Percentiles rank a stretch among this genome's conserved stretches.
These are phyloP conservation scores for Epichloe festucae DNA, from an alignment of 2,329 filamentous ascomycete genomes.

Conservation along the genomic window DNA sequence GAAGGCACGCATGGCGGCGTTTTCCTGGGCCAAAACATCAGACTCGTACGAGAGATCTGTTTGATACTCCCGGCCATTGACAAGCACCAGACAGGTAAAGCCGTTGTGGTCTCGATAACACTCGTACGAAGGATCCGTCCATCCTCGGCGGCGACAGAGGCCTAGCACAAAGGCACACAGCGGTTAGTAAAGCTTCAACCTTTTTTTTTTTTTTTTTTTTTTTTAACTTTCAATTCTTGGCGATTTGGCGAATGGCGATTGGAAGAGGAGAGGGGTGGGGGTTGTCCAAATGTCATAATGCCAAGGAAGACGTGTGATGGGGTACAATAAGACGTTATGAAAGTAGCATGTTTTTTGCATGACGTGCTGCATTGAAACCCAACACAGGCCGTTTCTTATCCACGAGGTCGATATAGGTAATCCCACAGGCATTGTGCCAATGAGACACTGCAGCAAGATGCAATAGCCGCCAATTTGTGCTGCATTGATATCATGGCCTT, in stretches of 20 bases:
- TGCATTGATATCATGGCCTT: neutral
- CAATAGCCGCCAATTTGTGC: neutral
- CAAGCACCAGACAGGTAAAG: conserved; percentile 80
- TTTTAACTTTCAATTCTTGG: neutral
- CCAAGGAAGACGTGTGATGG: neutral
- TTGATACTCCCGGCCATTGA: conserved; percentile 94
- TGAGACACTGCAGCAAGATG: neutral
- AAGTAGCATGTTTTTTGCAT: neutral
- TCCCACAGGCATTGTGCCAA: neutral
- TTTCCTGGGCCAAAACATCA: conserved; percentile 75
- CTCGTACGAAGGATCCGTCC: conserved; percentile 84
- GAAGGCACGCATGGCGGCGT: conserved; percentile 89
- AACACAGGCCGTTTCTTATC: neutral
- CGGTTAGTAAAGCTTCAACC: neutral
- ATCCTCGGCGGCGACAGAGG: conserved; percentile 87
- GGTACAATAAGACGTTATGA: neutral
- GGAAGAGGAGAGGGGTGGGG: neutral
- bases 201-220: too few species aligned
- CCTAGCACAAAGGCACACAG: conserved; percentile 36
- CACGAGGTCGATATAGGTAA: neutral
- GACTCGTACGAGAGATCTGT: conserved; percentile 77
- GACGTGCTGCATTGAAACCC: neutral
- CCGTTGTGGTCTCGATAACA: conserved; percentile 61
- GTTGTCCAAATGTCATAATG: neutral
- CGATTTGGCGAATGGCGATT: neutral